Evolutionary conservation across 1,139 yeast genomes (phyloP).

Genomic region (Groenewaldozyma sp.): DNA sequence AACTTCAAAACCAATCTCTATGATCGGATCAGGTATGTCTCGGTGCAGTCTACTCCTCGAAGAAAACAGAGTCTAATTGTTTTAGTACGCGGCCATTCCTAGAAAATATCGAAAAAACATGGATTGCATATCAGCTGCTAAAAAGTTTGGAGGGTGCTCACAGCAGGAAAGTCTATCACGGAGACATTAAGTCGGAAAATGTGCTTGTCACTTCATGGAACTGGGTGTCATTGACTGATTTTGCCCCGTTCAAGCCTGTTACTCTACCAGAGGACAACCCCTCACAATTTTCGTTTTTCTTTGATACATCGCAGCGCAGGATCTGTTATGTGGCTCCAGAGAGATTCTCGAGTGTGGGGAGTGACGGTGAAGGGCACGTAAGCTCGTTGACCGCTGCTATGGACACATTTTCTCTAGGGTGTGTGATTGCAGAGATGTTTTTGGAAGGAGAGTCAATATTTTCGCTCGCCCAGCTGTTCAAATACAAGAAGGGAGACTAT

Average conservation of each 20-base stretch:
- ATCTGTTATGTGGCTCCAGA: constrained; percentile 94
- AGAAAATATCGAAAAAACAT: constrained; percentile 69
- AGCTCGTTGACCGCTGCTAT: constrained; percentile 50
- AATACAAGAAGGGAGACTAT: constrained; percentile 63
- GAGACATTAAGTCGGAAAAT: constrained; percentile 88
- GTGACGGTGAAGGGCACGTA: constrained; percentile 21
- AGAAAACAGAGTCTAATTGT: constrained; percentile 3
- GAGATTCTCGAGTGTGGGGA: constrained; percentile 44
- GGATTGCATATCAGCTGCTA: constrained; percentile 75
- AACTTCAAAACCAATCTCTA: constrained; percentile 68
- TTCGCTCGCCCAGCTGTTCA: constrained; percentile 77
- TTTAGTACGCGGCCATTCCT: constrained; percentile 75
- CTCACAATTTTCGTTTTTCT: constrained; percentile 84
- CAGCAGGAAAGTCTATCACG: constrained; percentile 56
- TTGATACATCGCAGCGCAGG: constrained; percentile 81
- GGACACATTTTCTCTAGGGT: constrained; percentile 89
- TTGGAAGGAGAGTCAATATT: constrained; percentile 82
- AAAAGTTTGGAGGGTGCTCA: constrained; percentile 58
- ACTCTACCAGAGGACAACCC: constrained; percentile 90
- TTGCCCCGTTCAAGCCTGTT: constrained; percentile 72
- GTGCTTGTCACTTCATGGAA: constrained; percentile 81
- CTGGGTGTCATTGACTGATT: constrained; percentile 77
- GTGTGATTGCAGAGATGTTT: constrained; percentile 84
- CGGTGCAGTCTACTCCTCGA: background rate
- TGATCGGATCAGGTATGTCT: constrained; percentile 52